Conservation (phyloP, 495 filamentous ascomycete genomes). For the Acidomyces sp. region DNA sequence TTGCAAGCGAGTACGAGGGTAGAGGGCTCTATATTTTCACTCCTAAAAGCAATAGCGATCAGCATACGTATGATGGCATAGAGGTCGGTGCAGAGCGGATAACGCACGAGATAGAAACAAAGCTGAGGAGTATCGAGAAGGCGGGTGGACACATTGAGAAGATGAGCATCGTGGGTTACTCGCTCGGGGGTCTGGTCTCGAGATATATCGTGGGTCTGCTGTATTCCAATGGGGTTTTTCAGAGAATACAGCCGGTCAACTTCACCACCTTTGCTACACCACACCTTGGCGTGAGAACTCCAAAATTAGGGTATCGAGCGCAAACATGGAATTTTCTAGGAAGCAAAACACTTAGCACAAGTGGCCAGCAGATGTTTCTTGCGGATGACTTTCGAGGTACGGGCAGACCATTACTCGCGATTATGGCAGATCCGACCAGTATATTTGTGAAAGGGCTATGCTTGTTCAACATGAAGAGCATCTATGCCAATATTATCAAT, state of each 20-base stretch:
- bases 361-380: conserved; percentile 76
- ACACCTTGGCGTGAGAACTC: conserved; percentile 74
- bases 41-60: conserved; percentile 66
- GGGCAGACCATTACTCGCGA: conserved; percentile 58
- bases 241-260: conserved; percentile 71
- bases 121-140: conserved; percentile 47
- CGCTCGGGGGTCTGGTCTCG: conserved; percentile 73
- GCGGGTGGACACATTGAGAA: conserved; percentile 61
- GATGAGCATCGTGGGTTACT: conserved; percentile 81
- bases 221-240: conserved; percentile 63
- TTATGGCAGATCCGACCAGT: conserved; percentile 71
- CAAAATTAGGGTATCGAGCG: conserved; percentile 51
- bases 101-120: conserved; percentile 74
- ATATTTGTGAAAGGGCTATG: conserved; percentile 74
- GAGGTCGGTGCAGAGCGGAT: conserved; percentile 83
- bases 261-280: conserved; percentile 88
- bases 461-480: conserved; percentile 54
- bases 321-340: conserved; percentile 72
- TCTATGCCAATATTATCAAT: conserved; percentile 79
- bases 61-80: conserved; percentile 88
- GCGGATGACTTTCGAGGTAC: conserved; percentile 77
- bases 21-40: conserved; percentile 59
- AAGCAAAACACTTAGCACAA: conserved; percentile 59
- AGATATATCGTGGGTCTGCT: conserved; percentile 80
- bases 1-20: conserved; percentile 51